phyloP scores from a whole-genome alignment of 371 early-diverging fungal species.

The Spraguea lophii region DNA sequence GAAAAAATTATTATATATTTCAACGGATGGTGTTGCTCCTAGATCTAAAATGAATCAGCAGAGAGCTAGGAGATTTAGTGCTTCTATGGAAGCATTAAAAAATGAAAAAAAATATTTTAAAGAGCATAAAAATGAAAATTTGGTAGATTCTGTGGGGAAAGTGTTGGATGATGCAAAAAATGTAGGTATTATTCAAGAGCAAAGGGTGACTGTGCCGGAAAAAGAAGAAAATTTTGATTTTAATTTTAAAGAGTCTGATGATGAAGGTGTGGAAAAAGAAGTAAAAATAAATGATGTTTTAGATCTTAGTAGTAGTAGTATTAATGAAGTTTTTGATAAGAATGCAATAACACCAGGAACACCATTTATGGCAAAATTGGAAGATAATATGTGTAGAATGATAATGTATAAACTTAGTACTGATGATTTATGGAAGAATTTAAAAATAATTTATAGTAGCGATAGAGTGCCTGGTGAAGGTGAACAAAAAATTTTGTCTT shows the following conservation, averaged over 20 bases:
- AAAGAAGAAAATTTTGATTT: slow-evolving; percentile 56
- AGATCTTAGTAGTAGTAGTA: no score
- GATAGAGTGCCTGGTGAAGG: slow-evolving; percentile 94
- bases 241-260: slow-evolving; percentile 50
- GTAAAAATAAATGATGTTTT: slow-evolving; percentile 36
- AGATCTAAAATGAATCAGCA: slow-evolving; percentile 98
- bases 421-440: slow-evolving; percentile 67
- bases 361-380: slow-evolving; percentile 78
- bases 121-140: neutral
- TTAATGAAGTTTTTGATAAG: slow-evolving; percentile 63
- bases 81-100: slow-evolving; percentile 53
- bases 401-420: slow-evolving; percentile 63
- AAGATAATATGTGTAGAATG: slow-evolving; percentile 62
- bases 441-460: slow-evolving; percentile 62
- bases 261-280: slow-evolving; percentile 46
- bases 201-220: slow-evolving; percentile 49
- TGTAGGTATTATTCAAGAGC: neutral
- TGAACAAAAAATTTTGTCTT: slow-evolving; percentile 97
- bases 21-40: slow-evolving; percentile 95
- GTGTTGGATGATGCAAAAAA: neutral
- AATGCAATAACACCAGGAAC: slow-evolving; percentile 99
- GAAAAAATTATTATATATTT: slow-evolving; percentile 75
- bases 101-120: neutral
- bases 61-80: slow-evolving; percentile 79
- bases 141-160: neutral